phyloP scores from a whole-genome alignment of 768 basidiomycete genomes.

The Trametes cubensis region DNA sequence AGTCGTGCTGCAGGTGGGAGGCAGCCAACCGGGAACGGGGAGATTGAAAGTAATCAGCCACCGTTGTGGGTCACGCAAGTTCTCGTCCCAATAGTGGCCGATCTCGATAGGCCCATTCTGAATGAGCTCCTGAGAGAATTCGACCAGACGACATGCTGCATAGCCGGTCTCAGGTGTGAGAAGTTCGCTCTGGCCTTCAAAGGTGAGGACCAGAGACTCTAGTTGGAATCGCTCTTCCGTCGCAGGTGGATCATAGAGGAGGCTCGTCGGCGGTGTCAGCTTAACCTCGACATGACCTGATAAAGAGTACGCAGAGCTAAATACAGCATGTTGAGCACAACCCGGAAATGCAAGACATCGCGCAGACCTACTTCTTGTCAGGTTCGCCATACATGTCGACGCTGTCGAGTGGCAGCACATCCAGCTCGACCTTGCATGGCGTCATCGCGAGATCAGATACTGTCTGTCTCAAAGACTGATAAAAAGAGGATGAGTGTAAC shows the following conservation, averaged over 20 bases:
- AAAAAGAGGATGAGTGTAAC: slow-evolving; percentile 12
- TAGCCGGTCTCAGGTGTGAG: slow-evolving; percentile 69
- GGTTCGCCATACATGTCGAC: slow-evolving; percentile 75
- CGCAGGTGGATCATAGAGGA: slow-evolving; percentile 55
- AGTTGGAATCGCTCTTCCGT: slow-evolving; percentile 54
- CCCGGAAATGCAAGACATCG: not conserved
- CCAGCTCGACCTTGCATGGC: slow-evolving; percentile 22
- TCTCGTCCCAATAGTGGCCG: slow-evolving; percentile 65
- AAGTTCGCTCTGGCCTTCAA: slow-evolving; percentile 86
- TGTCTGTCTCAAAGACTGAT: slow-evolving; percentile 20
- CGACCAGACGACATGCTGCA: slow-evolving; percentile 65
- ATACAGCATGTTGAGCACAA: not conserved
- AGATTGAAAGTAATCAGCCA: slow-evolving; percentile 86
- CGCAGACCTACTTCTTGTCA: slow-evolving; percentile 57
- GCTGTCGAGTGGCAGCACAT: slow-evolving; percentile 46
- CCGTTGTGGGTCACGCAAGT: slow-evolving; percentile 53
- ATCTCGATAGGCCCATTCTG: slow-evolving; percentile 58
- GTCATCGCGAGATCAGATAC: slow-evolving; percentile 61
- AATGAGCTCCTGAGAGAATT: slow-evolving; percentile 64
- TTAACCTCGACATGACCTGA: slow-evolving; percentile 78
- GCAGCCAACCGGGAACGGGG: slow-evolving; percentile 89
- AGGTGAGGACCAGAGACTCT: slow-evolving; percentile 71
- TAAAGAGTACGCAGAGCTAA: slow-evolving; percentile 83
- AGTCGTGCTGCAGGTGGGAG: slow-evolving; percentile 47
- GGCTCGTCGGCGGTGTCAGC: slow-evolving; percentile 53